These are phyloP conservation scores for Aspergillus heteromorphus DNA, from an alignment of 495 filamentous ascomycete species.

Conservation along the genomic window DNA sequence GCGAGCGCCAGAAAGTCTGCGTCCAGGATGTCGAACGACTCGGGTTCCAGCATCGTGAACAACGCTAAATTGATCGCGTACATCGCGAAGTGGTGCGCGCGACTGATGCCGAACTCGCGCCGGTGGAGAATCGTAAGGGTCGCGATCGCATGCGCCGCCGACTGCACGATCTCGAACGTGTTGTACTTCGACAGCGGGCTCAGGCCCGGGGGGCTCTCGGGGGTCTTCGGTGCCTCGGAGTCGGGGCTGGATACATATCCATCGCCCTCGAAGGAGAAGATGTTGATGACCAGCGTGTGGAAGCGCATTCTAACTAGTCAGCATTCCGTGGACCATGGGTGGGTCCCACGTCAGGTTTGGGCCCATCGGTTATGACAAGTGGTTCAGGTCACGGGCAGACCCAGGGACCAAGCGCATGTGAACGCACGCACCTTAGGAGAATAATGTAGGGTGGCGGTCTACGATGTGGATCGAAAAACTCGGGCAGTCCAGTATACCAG, in stretches of 20 bases:
- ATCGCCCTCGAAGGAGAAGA: constrained; percentile 32
- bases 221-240: constrained; percentile 24
- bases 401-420: not conserved
- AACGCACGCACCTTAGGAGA: constrained; percentile 27
- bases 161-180: constrained; percentile 16
- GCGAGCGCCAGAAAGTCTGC: constrained; percentile 34
- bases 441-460: constrained; percentile 35
- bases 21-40: constrained; percentile 34
- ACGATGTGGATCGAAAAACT: constrained; percentile 18
- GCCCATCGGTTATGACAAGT: no score
- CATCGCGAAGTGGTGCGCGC: constrained; percentile 40
- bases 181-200: constrained; percentile 24
- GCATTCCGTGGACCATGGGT: not conserved
- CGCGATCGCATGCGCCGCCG: constrained; percentile 32
- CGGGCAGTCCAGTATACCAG: constrained; percentile 33
- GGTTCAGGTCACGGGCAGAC: no score
- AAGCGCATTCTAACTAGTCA: constrained; percentile 36
- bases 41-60: constrained; percentile 33
- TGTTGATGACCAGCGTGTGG: constrained; percentile 32
- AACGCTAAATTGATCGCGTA: constrained; percentile 43
- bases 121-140: constrained; percentile 29
- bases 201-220: constrained; percentile 28
- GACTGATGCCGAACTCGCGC: constrained; percentile 34
- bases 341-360: no score
- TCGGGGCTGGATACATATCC: constrained; percentile 10